Evolutionary conservation across 31 red algal species (phyloP).

Genomic region (Porphyra umbilicalis): DNA sequence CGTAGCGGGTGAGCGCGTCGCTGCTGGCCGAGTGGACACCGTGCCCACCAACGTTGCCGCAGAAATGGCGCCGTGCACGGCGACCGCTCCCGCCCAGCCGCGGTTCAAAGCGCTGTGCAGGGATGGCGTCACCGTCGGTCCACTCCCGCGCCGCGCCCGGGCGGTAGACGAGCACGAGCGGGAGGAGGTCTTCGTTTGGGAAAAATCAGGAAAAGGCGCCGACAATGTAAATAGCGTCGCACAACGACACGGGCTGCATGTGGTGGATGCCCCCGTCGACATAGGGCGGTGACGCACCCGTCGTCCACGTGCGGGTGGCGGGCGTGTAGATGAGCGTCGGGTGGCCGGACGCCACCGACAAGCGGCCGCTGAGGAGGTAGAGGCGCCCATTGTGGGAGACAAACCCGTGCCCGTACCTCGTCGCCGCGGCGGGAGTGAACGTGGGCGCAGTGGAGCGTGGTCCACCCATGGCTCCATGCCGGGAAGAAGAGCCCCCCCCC

Average conservation of each 20-base stretch:
- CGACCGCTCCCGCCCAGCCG: slow-evolving; percentile 29
- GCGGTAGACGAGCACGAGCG: slow-evolving; percentile 16
- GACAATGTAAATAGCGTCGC: slow-evolving; percentile 15
- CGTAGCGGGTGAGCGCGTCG: background rate
- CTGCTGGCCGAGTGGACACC: slow-evolving; percentile 7
- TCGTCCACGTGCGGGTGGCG: background rate
- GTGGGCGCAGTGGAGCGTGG: too few species aligned
- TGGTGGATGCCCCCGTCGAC: slow-evolving; percentile 14
- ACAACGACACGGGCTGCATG: slow-evolving; percentile 33
- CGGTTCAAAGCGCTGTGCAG: slow-evolving; percentile 8
- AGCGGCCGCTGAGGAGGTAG: background rate
- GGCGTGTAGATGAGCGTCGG: background rate
- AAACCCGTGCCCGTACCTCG: background rate
- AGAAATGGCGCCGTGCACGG: slow-evolving; percentile 29
- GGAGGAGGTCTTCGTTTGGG: slow-evolving; percentile 11
- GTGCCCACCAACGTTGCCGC: slow-evolving; percentile 54
- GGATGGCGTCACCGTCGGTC: slow-evolving; percentile 4
- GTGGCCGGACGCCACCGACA: background rate
- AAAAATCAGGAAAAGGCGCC: slow-evolving; percentile 4
- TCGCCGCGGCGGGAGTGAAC: too few species aligned
- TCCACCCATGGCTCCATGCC: too few species aligned
- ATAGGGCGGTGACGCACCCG: background rate
- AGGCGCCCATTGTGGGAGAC: background rate
- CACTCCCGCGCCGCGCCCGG: slow-evolving; percentile 10
- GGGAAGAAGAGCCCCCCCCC: too few species aligned